Conservation (phyloP, 225 moss, liverwort and hornwort genomes). For the Physcomitrellopsis africana region DNA sequence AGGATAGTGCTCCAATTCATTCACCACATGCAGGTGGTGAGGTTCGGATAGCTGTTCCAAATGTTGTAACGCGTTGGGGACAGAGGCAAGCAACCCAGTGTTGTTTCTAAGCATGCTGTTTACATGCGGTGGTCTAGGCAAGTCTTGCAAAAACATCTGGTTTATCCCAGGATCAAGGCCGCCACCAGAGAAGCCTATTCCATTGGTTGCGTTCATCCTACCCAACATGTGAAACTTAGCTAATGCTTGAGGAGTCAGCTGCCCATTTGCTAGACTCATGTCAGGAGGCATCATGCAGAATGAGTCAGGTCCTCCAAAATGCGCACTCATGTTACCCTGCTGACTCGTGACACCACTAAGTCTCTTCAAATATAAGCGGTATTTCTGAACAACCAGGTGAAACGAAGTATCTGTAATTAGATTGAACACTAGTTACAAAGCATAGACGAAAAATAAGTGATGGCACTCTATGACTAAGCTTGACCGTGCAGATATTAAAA, state of each 20-base stretch:
- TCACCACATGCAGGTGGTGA: slow-evolving; percentile 54
- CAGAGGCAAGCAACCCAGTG: slow-evolving; percentile 43
- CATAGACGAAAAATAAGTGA: not conserved
- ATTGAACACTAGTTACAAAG: not conserved
- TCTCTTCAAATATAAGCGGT: slow-evolving; percentile 72
- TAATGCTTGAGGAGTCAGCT: slow-evolving; percentile 53
- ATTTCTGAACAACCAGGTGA: slow-evolving; percentile 51
- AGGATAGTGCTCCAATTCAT: slow-evolving; percentile 55
- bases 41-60: slow-evolving; percentile 58
- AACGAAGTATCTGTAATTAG: slow-evolving; percentile 16
- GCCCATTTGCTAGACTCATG: slow-evolving; percentile 48
- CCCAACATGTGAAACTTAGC: slow-evolving; percentile 58
- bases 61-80: slow-evolving; percentile 55
- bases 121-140: slow-evolving; percentile 47
- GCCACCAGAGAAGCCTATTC: slow-evolving; percentile 46
- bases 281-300: slow-evolving; percentile 58
- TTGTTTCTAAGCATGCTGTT: slow-evolving; percentile 47
- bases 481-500: too few relatives aligned
- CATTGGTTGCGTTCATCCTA: slow-evolving; percentile 54
- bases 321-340: slow-evolving; percentile 56
- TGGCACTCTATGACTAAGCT: not conserved
- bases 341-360: slow-evolving; percentile 63
- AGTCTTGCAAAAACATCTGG: slow-evolving; percentile 45
- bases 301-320: slow-evolving; percentile 61
- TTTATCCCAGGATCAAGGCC: slow-evolving; percentile 55